A percentile compares a stretch with the other conserved stretches of the same genome.
Conservation (phyloP, 2,329 filamentous ascomycete genomes). For the Proliferodiscus dingleyae region DNA sequence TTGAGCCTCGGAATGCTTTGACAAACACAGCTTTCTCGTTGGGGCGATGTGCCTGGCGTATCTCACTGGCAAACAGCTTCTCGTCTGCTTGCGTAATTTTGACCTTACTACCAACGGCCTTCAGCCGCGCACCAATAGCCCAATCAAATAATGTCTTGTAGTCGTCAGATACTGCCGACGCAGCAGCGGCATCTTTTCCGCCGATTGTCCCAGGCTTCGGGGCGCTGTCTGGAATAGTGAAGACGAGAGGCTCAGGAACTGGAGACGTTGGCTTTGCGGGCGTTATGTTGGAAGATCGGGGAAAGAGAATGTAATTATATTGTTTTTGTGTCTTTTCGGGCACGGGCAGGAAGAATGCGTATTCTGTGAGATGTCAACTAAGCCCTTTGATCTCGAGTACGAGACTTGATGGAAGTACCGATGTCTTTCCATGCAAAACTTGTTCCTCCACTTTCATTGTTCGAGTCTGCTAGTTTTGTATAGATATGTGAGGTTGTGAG, state of each 20-base stretch:
- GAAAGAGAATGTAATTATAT: slow-evolving; percentile 62
- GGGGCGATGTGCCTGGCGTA: slow-evolving; percentile 52
- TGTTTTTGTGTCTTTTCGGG: slow-evolving; percentile 62
- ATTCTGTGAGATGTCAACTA: too few relatives aligned
- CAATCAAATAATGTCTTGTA: slow-evolving; percentile 57
- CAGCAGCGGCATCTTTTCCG: slow-evolving; percentile 45
- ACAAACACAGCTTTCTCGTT: slow-evolving; percentile 61
- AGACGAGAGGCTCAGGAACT: slow-evolving; percentile 54
- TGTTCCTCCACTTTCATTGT: slow-evolving; percentile 47
- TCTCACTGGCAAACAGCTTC: slow-evolving; percentile 51
- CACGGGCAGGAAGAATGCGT: slow-evolving; percentile 59
- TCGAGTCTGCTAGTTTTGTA: slow-evolving; percentile 48
- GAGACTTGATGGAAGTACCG: slow-evolving; percentile 37
- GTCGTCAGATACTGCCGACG: slow-evolving; percentile 51
- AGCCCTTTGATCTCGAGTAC: slow-evolving; percentile 1
- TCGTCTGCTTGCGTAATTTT: slow-evolving; percentile 50
- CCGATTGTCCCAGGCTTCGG: slow-evolving; percentile 56
- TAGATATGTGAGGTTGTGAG: slow-evolving; percentile 57
- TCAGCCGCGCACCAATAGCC: slow-evolving; percentile 51
- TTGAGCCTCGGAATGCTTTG: slow-evolving; percentile 61
- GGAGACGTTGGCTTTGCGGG: slow-evolving; percentile 41
- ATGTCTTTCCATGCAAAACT: slow-evolving; percentile 58
- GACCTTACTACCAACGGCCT: slow-evolving; percentile 42
- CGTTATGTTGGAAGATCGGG: slow-evolving; percentile 46
- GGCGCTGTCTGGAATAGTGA: slow-evolving; percentile 55